These are phyloP conservation scores for Aechmea fasciata DNA, from an alignment of 176 grass and related monocot species.

Conservation along the genomic window DNA sequence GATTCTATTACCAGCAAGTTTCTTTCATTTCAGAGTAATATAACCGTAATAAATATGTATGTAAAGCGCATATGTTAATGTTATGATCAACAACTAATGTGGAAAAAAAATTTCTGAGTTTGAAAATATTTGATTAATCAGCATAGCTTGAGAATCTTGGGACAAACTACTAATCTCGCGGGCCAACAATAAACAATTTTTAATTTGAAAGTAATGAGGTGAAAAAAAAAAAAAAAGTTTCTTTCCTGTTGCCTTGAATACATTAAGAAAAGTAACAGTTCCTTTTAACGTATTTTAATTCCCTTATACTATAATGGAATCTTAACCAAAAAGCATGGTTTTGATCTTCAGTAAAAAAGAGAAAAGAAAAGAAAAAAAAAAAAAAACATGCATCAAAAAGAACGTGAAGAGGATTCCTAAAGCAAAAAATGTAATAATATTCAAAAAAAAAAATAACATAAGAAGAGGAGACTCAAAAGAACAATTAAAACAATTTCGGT, in stretches of 20 bases:
- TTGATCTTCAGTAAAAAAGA: no score
- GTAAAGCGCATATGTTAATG: no score
- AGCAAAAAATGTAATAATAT: background rate
- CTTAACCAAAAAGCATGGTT: no score
- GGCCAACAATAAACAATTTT: background rate
- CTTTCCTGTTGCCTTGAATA: background rate
- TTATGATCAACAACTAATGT: background rate
- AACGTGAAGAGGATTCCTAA: background rate
- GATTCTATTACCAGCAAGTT: constrained; percentile 31
- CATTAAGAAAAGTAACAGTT: background rate
- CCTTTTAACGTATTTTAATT: background rate
- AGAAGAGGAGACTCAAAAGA: no score
- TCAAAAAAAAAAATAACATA: no score
- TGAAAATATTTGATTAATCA: background rate
- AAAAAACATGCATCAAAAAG: background rate
- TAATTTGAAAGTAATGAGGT: background rate
- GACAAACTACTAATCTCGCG: background rate
- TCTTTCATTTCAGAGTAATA: constrained; percentile 5
- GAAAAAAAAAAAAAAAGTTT: background rate
- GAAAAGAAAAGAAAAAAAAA: background rate
- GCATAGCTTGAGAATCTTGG: background rate
- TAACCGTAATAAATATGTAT: background rate
- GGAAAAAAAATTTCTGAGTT: background rate
- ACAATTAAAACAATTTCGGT: background rate
- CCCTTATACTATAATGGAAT: no score